A percentile compares a stretch with the other conserved stretches of the same genome.
These are phyloP conservation scores for Amphichorda felina DNA, from an alignment of 2,329 filamentous ascomycete species.

Conservation along the genomic window DNA sequence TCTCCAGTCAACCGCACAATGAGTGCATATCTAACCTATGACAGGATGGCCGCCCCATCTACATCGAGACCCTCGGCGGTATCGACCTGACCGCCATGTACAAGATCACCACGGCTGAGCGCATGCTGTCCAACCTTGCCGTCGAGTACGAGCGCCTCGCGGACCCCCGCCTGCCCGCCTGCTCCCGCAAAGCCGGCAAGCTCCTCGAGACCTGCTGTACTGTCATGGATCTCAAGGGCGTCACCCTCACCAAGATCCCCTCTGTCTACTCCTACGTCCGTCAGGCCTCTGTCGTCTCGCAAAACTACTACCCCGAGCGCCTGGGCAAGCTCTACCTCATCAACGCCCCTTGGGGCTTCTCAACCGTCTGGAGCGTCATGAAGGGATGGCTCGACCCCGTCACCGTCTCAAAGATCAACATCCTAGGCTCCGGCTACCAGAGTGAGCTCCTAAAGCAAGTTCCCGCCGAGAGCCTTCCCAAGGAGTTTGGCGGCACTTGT, in stretches of 20 bases:
- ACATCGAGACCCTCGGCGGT: conserved; percentile 92
- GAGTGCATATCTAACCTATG: conserved; percentile 9
- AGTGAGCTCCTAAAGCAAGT: conserved; percentile 76
- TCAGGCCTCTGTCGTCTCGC: conserved; percentile 76
- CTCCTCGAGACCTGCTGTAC: conserved; percentile 97
- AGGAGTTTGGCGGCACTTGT: conserved; percentile 74
- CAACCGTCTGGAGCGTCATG: conserved; percentile 70
- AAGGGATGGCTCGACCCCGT: conserved; percentile 95
- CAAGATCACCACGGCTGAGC: conserved; percentile 83
- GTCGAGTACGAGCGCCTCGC: conserved; percentile 95
- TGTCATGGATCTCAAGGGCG: conserved; percentile 95
- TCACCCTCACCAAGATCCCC: conserved; percentile 68
- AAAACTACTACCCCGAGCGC: conserved; percentile 98
- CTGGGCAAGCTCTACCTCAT: conserved; percentile 94
- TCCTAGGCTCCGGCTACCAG: conserved; percentile 73
- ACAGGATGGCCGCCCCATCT: conserved; percentile 89
- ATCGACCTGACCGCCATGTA: conserved; percentile 84
- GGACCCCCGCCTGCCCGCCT: conserved; percentile 87
- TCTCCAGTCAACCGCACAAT: conserved; percentile 6
- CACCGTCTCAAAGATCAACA: conserved; percentile 90
- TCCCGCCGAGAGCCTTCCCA: conserved; percentile 80
- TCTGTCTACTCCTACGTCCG: conserved; percentile 83
- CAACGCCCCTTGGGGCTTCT: conserved; percentile 96
- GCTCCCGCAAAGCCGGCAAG: conserved; percentile 79
- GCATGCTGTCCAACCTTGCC: conserved; percentile 93